A percentile compares a stretch with the other conserved stretches of the same genome.
Evolutionary conservation across 768 basidiomycete species (phyloP).

Genomic region (Rhodotorula paludigena): DNA sequence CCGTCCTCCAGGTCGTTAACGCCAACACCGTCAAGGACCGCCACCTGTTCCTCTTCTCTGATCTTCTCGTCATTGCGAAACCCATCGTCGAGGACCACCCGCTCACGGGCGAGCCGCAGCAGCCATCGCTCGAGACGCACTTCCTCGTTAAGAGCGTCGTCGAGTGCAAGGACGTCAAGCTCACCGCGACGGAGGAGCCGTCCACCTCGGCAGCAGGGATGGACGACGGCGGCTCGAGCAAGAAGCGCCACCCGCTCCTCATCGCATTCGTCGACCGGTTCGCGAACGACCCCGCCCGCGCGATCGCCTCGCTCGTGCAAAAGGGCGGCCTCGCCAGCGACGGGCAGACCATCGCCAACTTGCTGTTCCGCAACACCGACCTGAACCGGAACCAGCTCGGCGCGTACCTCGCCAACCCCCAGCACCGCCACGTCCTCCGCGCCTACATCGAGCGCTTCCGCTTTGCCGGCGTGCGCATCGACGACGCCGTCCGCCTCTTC

Average conservation of each 20-base stretch:
- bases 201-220: too few relatives aligned
- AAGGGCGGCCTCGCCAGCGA: slow-evolving; percentile 61
- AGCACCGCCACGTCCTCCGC: slow-evolving; percentile 69
- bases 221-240: slow-evolving; percentile 22
- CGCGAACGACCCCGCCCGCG: slow-evolving; percentile 69
- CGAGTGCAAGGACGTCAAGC: slow-evolving; percentile 53
- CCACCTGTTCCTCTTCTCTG: slow-evolving; percentile 93
- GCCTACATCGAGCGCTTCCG: slow-evolving; percentile 84
- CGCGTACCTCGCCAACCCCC: slow-evolving; percentile 69
- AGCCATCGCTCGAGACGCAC: slow-evolving; percentile 59
- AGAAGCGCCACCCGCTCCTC: slow-evolving; percentile 57
- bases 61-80: slow-evolving; percentile 88
- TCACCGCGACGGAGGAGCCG: slow-evolving; percentile 42
- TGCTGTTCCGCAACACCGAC: slow-evolving; percentile 73
- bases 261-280: slow-evolving; percentile 74
- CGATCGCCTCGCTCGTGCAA: slow-evolving; percentile 65
- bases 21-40: slow-evolving; percentile 90
- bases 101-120: slow-evolving; percentile 53
- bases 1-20: slow-evolving; percentile 90
- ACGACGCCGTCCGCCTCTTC: slow-evolving; percentile 84
- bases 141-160: slow-evolving; percentile 88
- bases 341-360: slow-evolving; percentile 63
- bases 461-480: slow-evolving; percentile 73
- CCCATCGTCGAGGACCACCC: slow-evolving; percentile 63
- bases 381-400: slow-evolving; percentile 78